These are phyloP conservation scores for Tetradesmus lagerheimii DNA, from an alignment of 139 green algal species.

Conservation along the genomic window DNA sequence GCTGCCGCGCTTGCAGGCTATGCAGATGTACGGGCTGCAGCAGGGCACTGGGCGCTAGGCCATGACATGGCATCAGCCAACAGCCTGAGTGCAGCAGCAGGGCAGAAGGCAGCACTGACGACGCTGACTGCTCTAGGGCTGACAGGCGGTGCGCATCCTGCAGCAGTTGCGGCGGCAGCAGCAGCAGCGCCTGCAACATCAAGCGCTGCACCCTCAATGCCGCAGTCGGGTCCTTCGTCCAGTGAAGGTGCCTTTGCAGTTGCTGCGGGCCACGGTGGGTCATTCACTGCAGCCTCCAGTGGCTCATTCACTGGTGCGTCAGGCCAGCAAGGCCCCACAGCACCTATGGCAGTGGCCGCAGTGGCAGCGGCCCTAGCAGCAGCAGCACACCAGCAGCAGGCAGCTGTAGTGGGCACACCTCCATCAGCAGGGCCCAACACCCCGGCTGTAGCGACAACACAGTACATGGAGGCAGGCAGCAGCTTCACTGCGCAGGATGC, in stretches of 20 bases:
- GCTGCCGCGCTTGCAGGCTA: background rate
- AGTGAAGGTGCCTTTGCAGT: background rate
- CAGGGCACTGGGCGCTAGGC: background rate
- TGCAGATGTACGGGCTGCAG: background rate
- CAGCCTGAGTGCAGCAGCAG: background rate
- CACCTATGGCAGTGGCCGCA: background rate
- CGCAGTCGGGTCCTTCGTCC: background rate
- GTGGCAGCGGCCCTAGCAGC: slow-evolving; percentile 15
- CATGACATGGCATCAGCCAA: background rate
- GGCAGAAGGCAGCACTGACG: background rate
- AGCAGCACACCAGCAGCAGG: slow-evolving; percentile 13
- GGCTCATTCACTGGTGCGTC: background rate
- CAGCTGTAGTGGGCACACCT: slow-evolving; percentile 5
- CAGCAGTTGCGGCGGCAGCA: background rate
- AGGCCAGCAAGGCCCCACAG: background rate
- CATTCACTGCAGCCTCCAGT: background rate
- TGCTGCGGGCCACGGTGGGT: background rate
- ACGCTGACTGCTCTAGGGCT: background rate
- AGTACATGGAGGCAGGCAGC: background rate
- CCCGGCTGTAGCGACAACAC: background rate
- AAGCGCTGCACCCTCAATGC: background rate
- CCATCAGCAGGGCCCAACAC: background rate
- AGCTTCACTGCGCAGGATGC: background rate
- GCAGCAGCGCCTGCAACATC: background rate
- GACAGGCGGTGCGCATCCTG: background rate